phyloP scores from a whole-genome alignment of 345 rosid species.

The Toxicodendron radicans region DNA sequence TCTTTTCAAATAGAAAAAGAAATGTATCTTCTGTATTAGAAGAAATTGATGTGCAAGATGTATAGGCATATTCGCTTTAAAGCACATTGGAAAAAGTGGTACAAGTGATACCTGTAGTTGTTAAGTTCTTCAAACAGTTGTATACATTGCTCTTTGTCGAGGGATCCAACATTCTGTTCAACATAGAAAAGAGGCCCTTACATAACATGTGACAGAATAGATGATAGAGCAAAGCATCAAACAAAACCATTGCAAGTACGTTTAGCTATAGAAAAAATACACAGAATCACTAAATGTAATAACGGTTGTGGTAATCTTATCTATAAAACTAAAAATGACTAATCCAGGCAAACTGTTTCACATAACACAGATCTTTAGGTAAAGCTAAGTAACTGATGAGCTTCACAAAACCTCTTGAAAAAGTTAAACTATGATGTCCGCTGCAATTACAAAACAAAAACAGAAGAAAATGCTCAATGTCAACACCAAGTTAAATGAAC shows the following conservation, averaged over 20 bases:
- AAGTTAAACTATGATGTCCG: no score
- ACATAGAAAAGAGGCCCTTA: slow-evolving; percentile 20
- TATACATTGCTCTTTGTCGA: slow-evolving; percentile 75
- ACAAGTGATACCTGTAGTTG: slow-evolving; percentile 67
- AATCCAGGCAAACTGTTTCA: background rate
- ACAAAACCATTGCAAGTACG: background rate
- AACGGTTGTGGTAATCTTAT: background rate
- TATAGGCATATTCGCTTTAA: background rate
- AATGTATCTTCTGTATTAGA: no score
- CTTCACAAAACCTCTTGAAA: no score
- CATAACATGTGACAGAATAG: slow-evolving; percentile 11
- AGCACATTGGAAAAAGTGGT: slow-evolving; percentile 9
- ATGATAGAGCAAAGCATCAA: background rate
- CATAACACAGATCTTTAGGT: no score
- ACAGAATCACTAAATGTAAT: slow-evolving; percentile 1
- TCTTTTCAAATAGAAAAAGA: background rate
- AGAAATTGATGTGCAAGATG: background rate
- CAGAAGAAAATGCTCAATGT: background rate
- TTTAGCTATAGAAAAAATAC: background rate
- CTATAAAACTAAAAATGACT: slow-evolving; percentile 2
- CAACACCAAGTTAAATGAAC: background rate
- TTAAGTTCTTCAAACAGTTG: slow-evolving; percentile 77
- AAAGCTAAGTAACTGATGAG: no score
- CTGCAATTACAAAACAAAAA: background rate
- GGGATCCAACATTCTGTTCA: slow-evolving; percentile 59